Evolutionary conservation across 345 rosid species (phyloP), one percentile per base, ranked within the genome.

Genomic region (Arabidopsis thaliana): DNA sequence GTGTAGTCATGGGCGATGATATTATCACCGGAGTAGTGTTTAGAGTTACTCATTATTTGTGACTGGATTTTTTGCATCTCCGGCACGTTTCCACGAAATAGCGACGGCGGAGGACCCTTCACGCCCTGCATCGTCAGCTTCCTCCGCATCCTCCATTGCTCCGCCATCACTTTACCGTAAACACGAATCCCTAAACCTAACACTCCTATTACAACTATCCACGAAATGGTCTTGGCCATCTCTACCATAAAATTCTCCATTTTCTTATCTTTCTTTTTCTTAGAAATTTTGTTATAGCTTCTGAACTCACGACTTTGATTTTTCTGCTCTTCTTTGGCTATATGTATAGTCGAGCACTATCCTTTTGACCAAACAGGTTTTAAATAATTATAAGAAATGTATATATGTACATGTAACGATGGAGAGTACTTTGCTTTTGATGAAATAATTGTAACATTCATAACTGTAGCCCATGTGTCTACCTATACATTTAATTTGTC

Each of bases 1-100:
- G 97, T 83, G 61, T 87, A 88, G 78, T 92, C 94, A 65, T 86
- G 96, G 2, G 86, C 86, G 8, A 90, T 69, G 37, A 87, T 77
- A 16, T 79, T 79, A 63, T 77, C 76, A 2, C 53, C 53, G 16
- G 75, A 70, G 48, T 74, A 67, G 22, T 67, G 16, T 59, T 67
- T 67, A 59, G 72, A 64, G 40, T 25, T 58, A n/a, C 28, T 32
- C 59, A 67, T 28, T 4, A 68, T 72, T 44, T 71, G 68, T 4
- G 75, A 49, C 22, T 87, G 85, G 63, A 91, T 82, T 22, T 30
- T 78, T 52, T 85, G 87, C 92, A 89, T 92, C 87, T 88, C 91
- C 34, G 87, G 72, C 8, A 83, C 76, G 65, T 89, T 92, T 13
- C 96, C 96, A 7, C 86, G 85, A 0, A 88, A 58, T 20, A 88